Percentiles rank a stretch among this genome's conserved stretches.
Evolutionary conservation across 2,329 filamentous ascomycete genomes (phyloP).

Genomic region (Fusarium papillatum): DNA sequence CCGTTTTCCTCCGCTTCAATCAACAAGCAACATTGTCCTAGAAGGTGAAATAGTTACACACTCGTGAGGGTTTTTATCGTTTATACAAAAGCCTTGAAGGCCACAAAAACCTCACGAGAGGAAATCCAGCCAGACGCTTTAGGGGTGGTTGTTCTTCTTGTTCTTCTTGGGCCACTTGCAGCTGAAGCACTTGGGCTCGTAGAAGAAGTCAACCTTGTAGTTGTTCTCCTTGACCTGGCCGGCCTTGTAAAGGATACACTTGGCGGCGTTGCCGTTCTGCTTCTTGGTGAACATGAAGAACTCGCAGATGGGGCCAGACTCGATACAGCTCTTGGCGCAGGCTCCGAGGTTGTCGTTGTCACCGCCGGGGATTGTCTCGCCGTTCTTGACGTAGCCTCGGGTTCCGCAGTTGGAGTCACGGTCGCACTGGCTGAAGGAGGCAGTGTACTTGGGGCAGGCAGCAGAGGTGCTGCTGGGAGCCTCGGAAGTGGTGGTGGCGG

Average conservation of each 20-base stretch:
- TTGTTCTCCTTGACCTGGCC: slow-evolving; percentile 17
- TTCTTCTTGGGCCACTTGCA: slow-evolving; percentile 10
- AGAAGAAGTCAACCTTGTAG: slow-evolving; percentile 7
- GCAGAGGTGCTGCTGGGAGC: slow-evolving; percentile 1
- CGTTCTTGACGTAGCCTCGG: slow-evolving; percentile 19
- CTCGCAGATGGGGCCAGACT: slow-evolving; percentile 14
- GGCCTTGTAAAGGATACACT: slow-evolving; percentile 31
- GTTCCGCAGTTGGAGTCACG: slow-evolving; percentile 24
- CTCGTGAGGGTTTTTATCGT: neutral
- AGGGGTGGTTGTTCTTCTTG: neutral
- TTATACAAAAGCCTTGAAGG: neutral
- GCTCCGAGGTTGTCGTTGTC: slow-evolving; percentile 27
- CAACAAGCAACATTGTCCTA: slow-evolving; percentile 16
- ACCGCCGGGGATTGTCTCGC: slow-evolving; percentile 1
- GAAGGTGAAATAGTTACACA: slow-evolving; percentile 22
- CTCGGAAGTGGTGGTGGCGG: neutral
- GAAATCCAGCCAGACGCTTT: too few relatives aligned
- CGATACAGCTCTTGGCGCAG: slow-evolving; percentile 38
- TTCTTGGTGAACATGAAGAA: slow-evolving; percentile 27
- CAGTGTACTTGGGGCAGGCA: slow-evolving; percentile 27
- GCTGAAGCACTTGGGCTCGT: slow-evolving; percentile 32
- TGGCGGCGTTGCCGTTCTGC: neutral
- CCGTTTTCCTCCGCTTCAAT: neutral
- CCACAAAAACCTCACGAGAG: neutral
- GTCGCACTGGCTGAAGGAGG: slow-evolving; percentile 19